Evolutionary conservation across 1,139 yeast genomes (phyloP).

Genomic region (Yamadazyma songkhlaensis): DNA sequence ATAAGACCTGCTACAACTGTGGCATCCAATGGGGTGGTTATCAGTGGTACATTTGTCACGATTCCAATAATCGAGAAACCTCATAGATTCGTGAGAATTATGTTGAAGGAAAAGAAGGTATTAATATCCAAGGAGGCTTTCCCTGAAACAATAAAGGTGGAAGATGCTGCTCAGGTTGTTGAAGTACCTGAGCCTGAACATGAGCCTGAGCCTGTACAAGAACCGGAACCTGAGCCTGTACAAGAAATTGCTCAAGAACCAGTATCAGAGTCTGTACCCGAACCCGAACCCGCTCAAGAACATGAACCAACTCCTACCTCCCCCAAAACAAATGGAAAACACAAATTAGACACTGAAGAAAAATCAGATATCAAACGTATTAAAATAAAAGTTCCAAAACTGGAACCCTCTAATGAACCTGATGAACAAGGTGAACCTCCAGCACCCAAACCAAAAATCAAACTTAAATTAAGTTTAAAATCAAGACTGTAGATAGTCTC

Average conservation of each 20-base stretch:
- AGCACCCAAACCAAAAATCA: constrained; percentile 11
- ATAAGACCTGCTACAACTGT: not conserved
- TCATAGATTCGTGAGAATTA: constrained; percentile 27
- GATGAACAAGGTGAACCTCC: constrained; percentile 3
- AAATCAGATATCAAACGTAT: not conserved
- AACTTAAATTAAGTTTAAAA: constrained; percentile 8
- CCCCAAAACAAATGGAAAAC: not conserved
- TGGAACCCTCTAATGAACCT: not conserved
- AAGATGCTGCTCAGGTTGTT: too few relatives aligned
- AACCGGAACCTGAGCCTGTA: not conserved
- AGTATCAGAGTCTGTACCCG: too few relatives aligned
- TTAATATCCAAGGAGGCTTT: constrained; percentile 3
- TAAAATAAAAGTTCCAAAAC: not conserved
- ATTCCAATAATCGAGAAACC: constrained; percentile 2
- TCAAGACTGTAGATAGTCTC: constrained; percentile 4
- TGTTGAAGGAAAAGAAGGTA: constrained; percentile 21
- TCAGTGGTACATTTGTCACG: constrained; percentile 12
- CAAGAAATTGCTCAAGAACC: too few relatives aligned
- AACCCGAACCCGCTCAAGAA: too few relatives aligned
- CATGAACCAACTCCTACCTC: too few relatives aligned
- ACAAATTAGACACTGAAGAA: not conserved
- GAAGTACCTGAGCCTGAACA: not conserved
- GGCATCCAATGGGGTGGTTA: constrained; percentile 11
- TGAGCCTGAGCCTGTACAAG: not conserved
- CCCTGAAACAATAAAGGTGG: not conserved